These are phyloP conservation scores for Rhodotorula sp. DNA, from an alignment of 1,284 basidiomycete species.

Conservation along the genomic window DNA sequence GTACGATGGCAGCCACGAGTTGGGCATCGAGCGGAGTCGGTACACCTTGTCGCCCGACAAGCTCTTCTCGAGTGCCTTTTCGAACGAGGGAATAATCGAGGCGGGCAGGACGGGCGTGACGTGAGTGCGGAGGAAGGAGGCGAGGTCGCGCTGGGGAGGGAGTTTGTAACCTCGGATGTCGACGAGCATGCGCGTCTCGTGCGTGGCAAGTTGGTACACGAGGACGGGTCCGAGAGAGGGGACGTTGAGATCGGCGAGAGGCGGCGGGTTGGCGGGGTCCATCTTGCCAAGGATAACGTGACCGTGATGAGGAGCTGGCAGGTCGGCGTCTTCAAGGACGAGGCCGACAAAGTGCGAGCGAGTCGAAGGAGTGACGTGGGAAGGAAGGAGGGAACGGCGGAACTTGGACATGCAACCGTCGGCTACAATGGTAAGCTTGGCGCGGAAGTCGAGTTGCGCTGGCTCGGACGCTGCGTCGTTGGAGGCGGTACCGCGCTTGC, in stretches of 20 bases:
- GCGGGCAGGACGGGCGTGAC: constrained; percentile 77
- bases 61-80: constrained; percentile 32
- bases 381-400: constrained; percentile 53
- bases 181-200: constrained; percentile 84
- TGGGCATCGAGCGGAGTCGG: constrained; percentile 86
- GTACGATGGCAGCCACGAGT: constrained; percentile 84
- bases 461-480: background rate
- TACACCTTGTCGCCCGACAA: constrained; percentile 57
- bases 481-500: constrained; percentile 37
- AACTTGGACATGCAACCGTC: constrained; percentile 95
- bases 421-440: constrained; percentile 80
- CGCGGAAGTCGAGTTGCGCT: constrained; percentile 54
- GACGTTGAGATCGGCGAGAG: background rate
- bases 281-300: constrained; percentile 70
- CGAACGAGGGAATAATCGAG: constrained; percentile 60
- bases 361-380: constrained; percentile 57
- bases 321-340: constrained; percentile 68
- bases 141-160: constrained; percentile 68
- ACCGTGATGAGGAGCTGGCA: constrained; percentile 81
- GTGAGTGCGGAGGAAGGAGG: constrained; percentile 68
- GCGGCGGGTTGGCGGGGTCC: constrained; percentile 12
- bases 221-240: constrained; percentile 70
- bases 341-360: constrained; percentile 79
- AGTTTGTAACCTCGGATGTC: constrained; percentile 79
- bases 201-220: constrained; percentile 75